Evolutionary conservation across 1,284 basidiomycete species (phyloP), one percentile per base, ranked within the genome.

Genomic region (Amylostereum areolatum): DNA sequence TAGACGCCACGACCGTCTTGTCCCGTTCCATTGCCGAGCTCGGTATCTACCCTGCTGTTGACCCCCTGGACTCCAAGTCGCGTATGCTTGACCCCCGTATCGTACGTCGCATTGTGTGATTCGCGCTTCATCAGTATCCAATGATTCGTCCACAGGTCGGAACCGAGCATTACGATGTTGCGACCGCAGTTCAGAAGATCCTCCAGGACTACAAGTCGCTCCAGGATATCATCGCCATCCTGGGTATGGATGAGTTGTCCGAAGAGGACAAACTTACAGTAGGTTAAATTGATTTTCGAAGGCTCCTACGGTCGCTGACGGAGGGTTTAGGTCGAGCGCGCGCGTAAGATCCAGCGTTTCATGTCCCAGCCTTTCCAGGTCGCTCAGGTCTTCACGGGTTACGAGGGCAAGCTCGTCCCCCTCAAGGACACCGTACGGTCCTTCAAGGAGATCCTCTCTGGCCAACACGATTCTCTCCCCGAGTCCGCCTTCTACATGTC

Each of bases 281-380:
- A 70, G 51, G 81, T 72, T 33, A 18, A 18, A 18, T 18, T 18
- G 18, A 18, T 18, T 18, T 18, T 18, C 18, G 18, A 18, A 18
- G 18, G 18, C 18, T 18, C 18, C 18, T 18, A 18, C 18, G 18
- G 18, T 18, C 18, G 18, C 18, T 18, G 18, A 18, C 18, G 18
- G 18, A 18, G 18, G 18, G 18, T 18, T n/a, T 52, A 88, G 84
- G 85, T 89, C 67, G 85, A 91, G 72, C 89, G 90, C 70, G 88
- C 89, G 55, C 88, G 88, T 71, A 91, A 91, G 74, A 91, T 91
- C 61, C 89, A 91, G 70, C 88, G 89, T 81, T 97, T 97, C 90
- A 97, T 97, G 95, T 97, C 93, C 60, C 94, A 99, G 77, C 95
- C 96, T 56, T 99, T 98, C 91, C 89, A 92, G 67, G 96, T 99